These are phyloP conservation scores for Carex scoparia DNA, from an alignment of 176 grass and related monocot genomes.

Conservation along the genomic window DNA sequence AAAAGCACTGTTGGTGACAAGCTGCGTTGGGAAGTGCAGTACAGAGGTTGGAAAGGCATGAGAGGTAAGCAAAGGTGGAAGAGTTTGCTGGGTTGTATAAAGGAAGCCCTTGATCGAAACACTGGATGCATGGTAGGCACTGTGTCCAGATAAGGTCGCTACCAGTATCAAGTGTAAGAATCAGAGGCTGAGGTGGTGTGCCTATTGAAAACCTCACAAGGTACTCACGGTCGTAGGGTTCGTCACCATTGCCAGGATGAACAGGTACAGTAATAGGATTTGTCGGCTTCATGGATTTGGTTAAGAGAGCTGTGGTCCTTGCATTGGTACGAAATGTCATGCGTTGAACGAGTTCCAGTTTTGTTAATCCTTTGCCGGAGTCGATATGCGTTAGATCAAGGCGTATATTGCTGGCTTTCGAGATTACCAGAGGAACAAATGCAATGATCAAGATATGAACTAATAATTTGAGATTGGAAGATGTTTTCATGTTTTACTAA, in stretches of 20 bases:
- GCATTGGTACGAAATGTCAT: conserved; percentile 29
- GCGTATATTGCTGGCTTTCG: neutral
- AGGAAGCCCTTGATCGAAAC: conserved; percentile 25
- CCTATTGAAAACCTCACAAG: conserved; percentile 32
- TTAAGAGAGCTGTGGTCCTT: conserved; percentile 3
- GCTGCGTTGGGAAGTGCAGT: conserved; percentile 1
- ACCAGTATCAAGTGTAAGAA: conserved; percentile 22
- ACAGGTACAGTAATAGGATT: neutral
- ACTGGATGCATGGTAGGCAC: conserved; percentile 31
- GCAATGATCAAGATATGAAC: neutral
- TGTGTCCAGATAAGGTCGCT: conserved; percentile 31
- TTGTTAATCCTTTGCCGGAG: conserved; percentile 41
- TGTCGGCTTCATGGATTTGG: neutral
- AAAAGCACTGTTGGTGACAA: conserved; percentile 15
- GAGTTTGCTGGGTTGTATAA: conserved; percentile 12
- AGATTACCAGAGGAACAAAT: neutral
- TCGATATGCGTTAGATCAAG: conserved; percentile 51
- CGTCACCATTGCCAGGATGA: neutral
- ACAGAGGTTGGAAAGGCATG: neutral
- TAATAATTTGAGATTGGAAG: conserved; percentile 1
- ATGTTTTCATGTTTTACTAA: conserved; percentile 2
- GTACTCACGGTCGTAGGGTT: conserved; percentile 28
- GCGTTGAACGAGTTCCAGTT: conserved; percentile 34
- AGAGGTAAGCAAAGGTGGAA: conserved; percentile 21
- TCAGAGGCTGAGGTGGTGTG: conserved; percentile 37